Conservation (phyloP, 1,139 yeast genomes). For the Geotrichum macrosporum region DNA sequence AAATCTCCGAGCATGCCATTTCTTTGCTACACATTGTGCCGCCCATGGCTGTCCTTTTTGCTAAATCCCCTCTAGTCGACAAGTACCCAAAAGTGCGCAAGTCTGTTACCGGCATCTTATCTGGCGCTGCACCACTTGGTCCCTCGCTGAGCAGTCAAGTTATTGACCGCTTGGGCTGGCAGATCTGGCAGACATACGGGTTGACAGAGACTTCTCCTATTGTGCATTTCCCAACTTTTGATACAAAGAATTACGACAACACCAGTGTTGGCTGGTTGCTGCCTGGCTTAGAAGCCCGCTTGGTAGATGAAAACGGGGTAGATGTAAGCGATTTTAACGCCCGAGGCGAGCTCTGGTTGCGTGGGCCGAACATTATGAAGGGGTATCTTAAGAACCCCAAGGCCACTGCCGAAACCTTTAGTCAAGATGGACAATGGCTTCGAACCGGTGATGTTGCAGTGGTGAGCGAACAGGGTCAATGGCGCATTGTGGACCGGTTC, state of each 20-base stretch:
- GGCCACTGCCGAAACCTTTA: constrained; percentile 51
- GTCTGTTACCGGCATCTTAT: constrained; percentile 28
- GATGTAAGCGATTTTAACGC: constrained; percentile 54
- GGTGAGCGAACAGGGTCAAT: constrained; percentile 50
- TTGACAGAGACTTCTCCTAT: constrained; percentile 49
- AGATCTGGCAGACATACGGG: constrained; percentile 65
- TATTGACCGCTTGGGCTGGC: constrained; percentile 25
- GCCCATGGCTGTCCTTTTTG: constrained; percentile 40
- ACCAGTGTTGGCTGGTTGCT: constrained; percentile 48
- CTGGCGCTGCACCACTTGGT: constrained; percentile 43
- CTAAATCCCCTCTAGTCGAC: constrained; percentile 38
- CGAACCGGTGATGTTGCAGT: constrained; percentile 73
- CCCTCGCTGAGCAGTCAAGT: constrained; percentile 31
- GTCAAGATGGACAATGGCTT: constrained; percentile 56
- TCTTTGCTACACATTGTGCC: constrained; percentile 37
- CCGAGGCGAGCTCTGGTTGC: constrained; percentile 57
- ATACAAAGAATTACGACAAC: constrained; percentile 24
- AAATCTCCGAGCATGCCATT: constrained; percentile 32
- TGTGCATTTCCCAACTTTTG: constrained; percentile 27
- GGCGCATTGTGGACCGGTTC: constrained; percentile 65
- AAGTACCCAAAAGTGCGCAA: constrained; percentile 32
- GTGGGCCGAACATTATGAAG: constrained; percentile 66
- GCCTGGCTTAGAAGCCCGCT: constrained; percentile 43
- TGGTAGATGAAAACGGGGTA: constrained; percentile 45
- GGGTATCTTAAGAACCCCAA: constrained; percentile 56